Conservation (phyloP, 1,284 basidiomycete species). For the Pseudozyma thailandica region DNA sequence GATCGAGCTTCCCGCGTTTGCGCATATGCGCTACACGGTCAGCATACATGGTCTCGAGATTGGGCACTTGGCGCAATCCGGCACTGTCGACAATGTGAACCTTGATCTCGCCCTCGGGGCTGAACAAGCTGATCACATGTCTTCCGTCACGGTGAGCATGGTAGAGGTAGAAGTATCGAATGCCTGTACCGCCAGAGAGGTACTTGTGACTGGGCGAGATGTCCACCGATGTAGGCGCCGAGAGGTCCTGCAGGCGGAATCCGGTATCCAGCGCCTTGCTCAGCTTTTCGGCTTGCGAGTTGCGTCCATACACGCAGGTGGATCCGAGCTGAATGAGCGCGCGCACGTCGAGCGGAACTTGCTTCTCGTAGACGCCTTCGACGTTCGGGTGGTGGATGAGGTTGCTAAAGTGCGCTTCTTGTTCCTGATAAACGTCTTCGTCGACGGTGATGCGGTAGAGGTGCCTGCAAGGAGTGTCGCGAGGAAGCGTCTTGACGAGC, state of each 20-base stretch:
- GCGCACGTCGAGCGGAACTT: conserved; percentile 86
- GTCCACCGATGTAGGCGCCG: conserved; percentile 41
- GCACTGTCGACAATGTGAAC: conserved; percentile 92
- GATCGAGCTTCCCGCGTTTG: conserved; percentile 48
- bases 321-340: conserved; percentile 86
- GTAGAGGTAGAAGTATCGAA: conserved; percentile 90
- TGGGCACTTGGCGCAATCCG: conserved; percentile 82
- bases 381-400: conserved; percentile 93
- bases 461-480: conserved; percentile 80
- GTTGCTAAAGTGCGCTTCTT: conserved; percentile 89
- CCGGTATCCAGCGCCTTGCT: conserved; percentile 85
- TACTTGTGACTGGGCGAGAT: conserved; percentile 72
- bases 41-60: conserved; percentile 79
- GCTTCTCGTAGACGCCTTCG: conserved; percentile 92
- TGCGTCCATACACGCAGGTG: conserved; percentile 78
- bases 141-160: conserved; percentile 81
- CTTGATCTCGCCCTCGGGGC: conserved; percentile 72
- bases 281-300: conserved; percentile 73
- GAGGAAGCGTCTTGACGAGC: conserved; percentile 82
- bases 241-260: conserved; percentile 84
- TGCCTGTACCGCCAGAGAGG: conserved; percentile 78
- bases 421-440: conserved; percentile 84
- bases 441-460: conserved; percentile 85
- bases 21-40: conserved; percentile 71
- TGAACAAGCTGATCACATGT: conserved; percentile 91